Evolutionary conservation across 176 grass and related monocot genomes (phyloP), one percentile per base, ranked within the genome.

Genomic region (Hsuehochloa calcarea): DNA sequence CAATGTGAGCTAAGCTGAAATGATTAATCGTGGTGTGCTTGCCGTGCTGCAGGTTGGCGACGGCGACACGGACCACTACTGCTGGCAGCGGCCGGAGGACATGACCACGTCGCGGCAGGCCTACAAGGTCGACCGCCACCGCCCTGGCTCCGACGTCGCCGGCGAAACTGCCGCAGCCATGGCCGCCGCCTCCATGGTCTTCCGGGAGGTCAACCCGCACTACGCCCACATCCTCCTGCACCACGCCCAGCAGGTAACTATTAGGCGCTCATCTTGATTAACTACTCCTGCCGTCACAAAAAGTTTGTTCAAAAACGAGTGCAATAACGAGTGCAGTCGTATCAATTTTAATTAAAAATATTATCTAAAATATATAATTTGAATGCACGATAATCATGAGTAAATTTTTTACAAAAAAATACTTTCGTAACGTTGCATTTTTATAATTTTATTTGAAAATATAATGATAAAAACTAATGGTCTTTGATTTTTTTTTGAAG

Each of bases 31-130:
- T 12, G 17, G 22, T 34, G 4, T 2, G 23, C 23, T 61, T 1
- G 61, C 61, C 1, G 61, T 15, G 61, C 61, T 16, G 75, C 87
- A 97, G 94, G 94, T 97, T 45, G 94, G 94, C 50, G 94, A 97
- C 84, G 94, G 94, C 46, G 92, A 97, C 84, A 94, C 94, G 65
- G 94, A 97, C 89, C 94, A 97, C 83, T 97, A 92, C 85, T 97
- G 94, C 85, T 97, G 94, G 94, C 94, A 97, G 75, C 87, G 94
- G 29, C 94, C 94, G 19, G 94, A 97, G 80, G 94, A 97, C 78
- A 97, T 97, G 94, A 97, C 94, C 20, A 97, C 94, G 88, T 97
- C 94, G 79, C 75, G 94, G 78, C 93, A 94, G 82, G 93, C 93
- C 14, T 94, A 94, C 90, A 93, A 92, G 87, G 91, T 95, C 4